Evolutionary conservation across 257 asterid genomes (phyloP), one percentile per base, ranked within the genome.

Genomic region (Haberlea rhodopensis): DNA sequence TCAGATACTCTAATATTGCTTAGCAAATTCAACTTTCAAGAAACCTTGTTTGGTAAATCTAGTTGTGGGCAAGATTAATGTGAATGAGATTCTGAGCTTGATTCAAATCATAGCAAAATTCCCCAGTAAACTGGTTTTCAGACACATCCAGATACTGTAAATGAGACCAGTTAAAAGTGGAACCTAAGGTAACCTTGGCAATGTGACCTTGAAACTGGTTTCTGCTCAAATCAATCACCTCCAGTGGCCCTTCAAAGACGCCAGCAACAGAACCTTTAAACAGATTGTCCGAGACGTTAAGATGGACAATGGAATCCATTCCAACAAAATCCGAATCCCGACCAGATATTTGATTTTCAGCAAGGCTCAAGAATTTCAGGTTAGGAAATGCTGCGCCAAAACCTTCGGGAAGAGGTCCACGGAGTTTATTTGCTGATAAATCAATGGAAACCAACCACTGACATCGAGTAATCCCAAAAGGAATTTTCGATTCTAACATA

Each of bases 171-270:
- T 73, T 62, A 74, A 84, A 90, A 54, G 73, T 72, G 31, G 94
- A 76, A 49, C 79, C 76, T 71, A 75, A 68, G 65, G 79, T 85
- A 81, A 89, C 96, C 96, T 82, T 77, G 78, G 94, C 71, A 78
- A 89, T 69, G 60, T 85, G 88, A 68, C 96, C 97, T 68, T 87
- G 82, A 77, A 89, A 87, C 60, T 81, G 96, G 78, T 92, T 92
- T 63, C 82, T 84, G 84, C 97, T 89, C 87, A 92, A 73, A 84
- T 92, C 98, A 71, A 92, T 31, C 82, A 87, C 94, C 80, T 85
- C 81, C 73, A 89, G 67, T 9, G 84, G 82, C 59, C 89, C 87
- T 64, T 55, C 78, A 76, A 89, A 78, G 49, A 87, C 63, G 26
- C 80, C 84, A 43, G 77, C 75, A 76, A 80, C 95, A 68, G 96